Evolutionary conservation across 306 rosid species (phyloP).

Genomic region (Quercus agrifolia): DNA sequence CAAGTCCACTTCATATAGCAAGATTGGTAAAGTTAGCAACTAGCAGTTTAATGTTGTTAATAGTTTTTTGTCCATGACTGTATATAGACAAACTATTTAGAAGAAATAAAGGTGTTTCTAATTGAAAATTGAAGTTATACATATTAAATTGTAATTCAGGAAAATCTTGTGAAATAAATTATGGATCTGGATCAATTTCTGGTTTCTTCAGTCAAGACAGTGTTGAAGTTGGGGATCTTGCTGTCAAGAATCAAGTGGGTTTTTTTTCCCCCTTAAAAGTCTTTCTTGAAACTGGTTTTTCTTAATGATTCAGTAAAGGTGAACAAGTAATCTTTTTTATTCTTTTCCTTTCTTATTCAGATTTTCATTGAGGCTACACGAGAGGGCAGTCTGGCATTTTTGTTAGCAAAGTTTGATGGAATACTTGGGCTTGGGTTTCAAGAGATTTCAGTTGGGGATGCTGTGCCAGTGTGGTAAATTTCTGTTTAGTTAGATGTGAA

Average conservation of each 20-base stretch:
- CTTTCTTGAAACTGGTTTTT: constrained; percentile 5
- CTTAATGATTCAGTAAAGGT: constrained; percentile 4
- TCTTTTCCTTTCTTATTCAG: constrained; percentile 34
- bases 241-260: constrained; percentile 67
- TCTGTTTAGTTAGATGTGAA: neutral
- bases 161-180: constrained; percentile 55
- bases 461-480: constrained; percentile 73
- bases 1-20: constrained; percentile 52
- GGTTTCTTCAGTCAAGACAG: constrained; percentile 83
- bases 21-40: constrained; percentile 44
- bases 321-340: neutral
- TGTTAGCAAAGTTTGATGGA: constrained; percentile 77
- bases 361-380: constrained; percentile 77
- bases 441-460: constrained; percentile 71
- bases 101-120: neutral
- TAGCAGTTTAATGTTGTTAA: neutral
- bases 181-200: constrained; percentile 77
- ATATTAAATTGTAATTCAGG: constrained; percentile 49
- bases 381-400: constrained; percentile 71
- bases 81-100: neutral
- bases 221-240: constrained; percentile 63
- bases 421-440: constrained; percentile 90
- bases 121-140: neutral
- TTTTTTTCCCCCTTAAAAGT: neutral
- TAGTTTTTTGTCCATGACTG: constrained; percentile 8